Percentiles rank a stretch among this genome's conserved stretches.
Evolutionary conservation across 441 rosid genomes (phyloP).

Genomic region (Pelargonium exstipulatum): DNA sequence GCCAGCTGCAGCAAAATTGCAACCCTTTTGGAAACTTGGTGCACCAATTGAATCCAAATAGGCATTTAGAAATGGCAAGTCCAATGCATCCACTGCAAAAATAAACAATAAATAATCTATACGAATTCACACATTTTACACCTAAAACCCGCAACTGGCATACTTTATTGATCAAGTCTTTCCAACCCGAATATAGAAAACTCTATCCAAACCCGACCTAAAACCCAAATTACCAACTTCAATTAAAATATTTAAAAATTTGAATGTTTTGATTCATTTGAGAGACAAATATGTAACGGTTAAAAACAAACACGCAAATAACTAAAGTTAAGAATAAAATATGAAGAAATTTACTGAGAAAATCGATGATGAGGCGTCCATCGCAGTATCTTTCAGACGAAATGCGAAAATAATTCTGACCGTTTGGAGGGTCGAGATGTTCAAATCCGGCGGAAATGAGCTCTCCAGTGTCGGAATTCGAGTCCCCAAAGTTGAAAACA

Average conservation of each 20-base stretch:
- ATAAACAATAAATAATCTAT: no score
- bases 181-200: no score
- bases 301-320: slow-evolving; percentile 6
- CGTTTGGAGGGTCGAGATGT: slow-evolving; percentile 40
- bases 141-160: no score
- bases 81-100: slow-evolving; percentile 85
- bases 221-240: background rate
- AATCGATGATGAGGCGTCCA: slow-evolving; percentile 58
- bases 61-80: slow-evolving; percentile 75
- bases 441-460: slow-evolving; percentile 44
- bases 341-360: slow-evolving; percentile 42
- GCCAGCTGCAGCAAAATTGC: slow-evolving; percentile 93
- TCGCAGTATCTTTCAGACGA: slow-evolving; percentile 49
- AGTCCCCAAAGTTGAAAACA: slow-evolving; percentile 66
- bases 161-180: no score
- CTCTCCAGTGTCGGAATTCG: slow-evolving; percentile 61
- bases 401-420: slow-evolving; percentile 41
- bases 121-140: no score
- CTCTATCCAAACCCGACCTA: background rate
- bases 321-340: no score
- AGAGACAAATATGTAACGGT: slow-evolving; percentile 12
- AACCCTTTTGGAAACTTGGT: slow-evolving; percentile 72
- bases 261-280: background rate
- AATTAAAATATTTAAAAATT: background rate
- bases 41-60: slow-evolving; percentile 79